Evolutionary conservation across 257 asterid genomes (phyloP), one percentile per base, ranked within the genome.

Genomic region (Nicotiana tomentosiformis): DNA sequence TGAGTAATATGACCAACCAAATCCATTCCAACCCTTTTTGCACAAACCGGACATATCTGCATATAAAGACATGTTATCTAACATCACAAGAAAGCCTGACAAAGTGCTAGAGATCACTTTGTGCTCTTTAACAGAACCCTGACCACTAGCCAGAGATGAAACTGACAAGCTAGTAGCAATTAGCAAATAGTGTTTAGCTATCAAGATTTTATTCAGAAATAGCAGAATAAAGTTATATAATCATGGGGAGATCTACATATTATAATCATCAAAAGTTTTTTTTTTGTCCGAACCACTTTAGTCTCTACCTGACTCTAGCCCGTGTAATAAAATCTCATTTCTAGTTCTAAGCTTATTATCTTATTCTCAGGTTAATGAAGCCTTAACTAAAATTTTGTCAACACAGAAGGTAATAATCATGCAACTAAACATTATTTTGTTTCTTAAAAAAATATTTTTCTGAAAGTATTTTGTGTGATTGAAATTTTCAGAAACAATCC

Each of bases 1-100:
- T 76, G 80, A 76, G 80, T 76, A 7, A 76, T 76, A 76, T 76
- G 80, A 76, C 80, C 80, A 76, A 76, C 80, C 80, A 51, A 76
- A 51, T 51, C 80, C 64, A 16, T 51, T 76, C 80, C 80, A 76
- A 49, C 43, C 26, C 80, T 76, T 76, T 51, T 76, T 15, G 80
- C 80, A 51, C 80, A 76, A 51, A 76, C 80, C 46, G 64, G 80
- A 57, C 80, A 76, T 76, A 76, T 51, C 80, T 76, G 80, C 80
- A 76, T 51, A 49, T 76, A 76, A 3, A 26, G 26, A 51, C 64
- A 76, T 26, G 64, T 76, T 26, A 51, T 26, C 64, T 15, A 76
- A 51, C 80, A 26, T 51, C 80, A 49, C 64, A 60, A 76, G 16
- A 26, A 76, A 20, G 16, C 46, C 26, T 26, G 43, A 76, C 16